phyloP scores from a whole-genome alignment of 345 rosid genomes.

The Gossypium ekmanianum region DNA sequence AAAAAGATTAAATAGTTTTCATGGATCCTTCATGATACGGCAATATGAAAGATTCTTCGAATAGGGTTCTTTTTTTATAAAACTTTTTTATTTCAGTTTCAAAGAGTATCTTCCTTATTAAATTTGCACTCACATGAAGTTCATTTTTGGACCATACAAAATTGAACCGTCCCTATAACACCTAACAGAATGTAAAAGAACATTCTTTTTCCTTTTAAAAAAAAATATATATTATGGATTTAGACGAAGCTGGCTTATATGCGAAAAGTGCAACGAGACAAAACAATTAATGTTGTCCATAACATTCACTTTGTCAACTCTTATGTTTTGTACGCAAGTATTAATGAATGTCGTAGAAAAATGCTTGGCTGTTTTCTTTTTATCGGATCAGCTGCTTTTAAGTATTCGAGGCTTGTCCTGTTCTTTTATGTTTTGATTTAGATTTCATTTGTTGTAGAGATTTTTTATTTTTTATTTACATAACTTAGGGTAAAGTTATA shows the following conservation, averaged over 20 bases:
- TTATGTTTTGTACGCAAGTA: not conserved
- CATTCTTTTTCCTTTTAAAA: not conserved
- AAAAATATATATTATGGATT: no score
- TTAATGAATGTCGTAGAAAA: not conserved
- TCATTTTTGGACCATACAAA: not conserved
- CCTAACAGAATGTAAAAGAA: conserved; percentile 4
- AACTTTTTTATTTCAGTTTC: no score
- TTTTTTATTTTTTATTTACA: no score
- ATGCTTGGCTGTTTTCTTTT: not conserved
- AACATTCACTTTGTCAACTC: not conserved
- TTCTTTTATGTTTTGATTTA: no score
- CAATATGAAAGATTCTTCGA: not conserved
- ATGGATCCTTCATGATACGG: not conserved
- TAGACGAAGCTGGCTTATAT: not conserved
- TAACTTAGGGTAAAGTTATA: no score
- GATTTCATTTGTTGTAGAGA: no score
- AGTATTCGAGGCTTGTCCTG: not conserved
- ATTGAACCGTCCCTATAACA: not conserved
- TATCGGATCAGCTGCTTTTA: conserved; percentile 8
- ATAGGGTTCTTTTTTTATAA: not conserved
- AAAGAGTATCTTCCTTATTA: not conserved
- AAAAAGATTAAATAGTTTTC: not conserved
- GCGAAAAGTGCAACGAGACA: conserved; percentile 7
- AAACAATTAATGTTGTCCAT: not conserved
- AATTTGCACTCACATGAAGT: conserved; percentile 1